A percentile compares a stretch with the other conserved stretches of the same genome.
phyloP scores from a whole-genome alignment of 306 rosid species.

The Gleditsia sinensis region DNA sequence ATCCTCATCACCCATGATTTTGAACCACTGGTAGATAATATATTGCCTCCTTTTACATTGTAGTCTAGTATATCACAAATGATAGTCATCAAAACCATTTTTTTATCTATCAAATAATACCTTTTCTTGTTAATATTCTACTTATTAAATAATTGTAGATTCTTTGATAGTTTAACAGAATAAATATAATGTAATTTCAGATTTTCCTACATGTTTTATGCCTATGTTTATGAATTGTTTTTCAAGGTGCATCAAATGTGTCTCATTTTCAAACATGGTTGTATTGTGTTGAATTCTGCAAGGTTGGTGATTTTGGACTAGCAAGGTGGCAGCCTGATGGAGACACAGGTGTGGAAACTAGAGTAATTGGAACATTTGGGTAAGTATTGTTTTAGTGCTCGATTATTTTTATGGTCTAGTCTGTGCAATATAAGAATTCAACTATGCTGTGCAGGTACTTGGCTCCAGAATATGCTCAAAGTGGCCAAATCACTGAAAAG shows the following conservation, averaged over 20 bases:
- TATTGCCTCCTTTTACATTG: not conserved
- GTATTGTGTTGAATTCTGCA: constrained; percentile 33
- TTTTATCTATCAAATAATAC: not conserved
- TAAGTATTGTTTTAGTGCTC: constrained; percentile 33
- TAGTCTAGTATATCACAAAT: not conserved
- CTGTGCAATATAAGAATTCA: constrained; percentile 20
- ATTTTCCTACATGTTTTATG: not conserved
- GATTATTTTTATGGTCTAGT: not conserved
- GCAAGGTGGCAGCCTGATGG: constrained; percentile 99
- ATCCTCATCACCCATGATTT: constrained; percentile 99
- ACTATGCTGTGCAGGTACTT: constrained; percentile 63
- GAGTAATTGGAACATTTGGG: constrained; percentile 99
- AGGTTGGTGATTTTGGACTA: constrained; percentile 99
- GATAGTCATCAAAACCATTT: constrained; percentile 5
- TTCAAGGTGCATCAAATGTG: constrained; percentile 30
- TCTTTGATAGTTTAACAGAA: not conserved
- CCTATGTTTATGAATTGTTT: not conserved
- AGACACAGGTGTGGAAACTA: constrained; percentile 89
- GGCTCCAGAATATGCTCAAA: constrained; percentile 98
- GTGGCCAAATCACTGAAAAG: constrained; percentile 97
- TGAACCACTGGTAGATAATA: constrained; percentile 78
- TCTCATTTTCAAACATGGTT: constrained; percentile 21
- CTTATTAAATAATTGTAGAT: not conserved
- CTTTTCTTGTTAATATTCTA: not conserved
- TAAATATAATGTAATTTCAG: not conserved